phyloP scores from a whole-genome alignment of 2,329 filamentous ascomycete species.

The Apiospora marii region DNA sequence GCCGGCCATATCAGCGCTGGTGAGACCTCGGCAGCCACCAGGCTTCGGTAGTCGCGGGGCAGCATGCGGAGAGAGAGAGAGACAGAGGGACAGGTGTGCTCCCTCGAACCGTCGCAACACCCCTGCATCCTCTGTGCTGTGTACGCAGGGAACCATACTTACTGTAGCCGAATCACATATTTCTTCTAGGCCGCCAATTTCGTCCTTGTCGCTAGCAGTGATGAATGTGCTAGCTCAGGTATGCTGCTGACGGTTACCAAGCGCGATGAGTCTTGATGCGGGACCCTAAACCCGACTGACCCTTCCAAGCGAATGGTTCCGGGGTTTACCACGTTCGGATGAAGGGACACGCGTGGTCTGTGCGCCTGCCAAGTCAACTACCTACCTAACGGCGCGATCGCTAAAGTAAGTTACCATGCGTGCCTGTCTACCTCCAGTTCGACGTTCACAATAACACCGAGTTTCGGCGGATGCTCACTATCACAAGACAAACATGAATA shows the following conservation, averaged over 20 bases:
- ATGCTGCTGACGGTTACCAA: background rate
- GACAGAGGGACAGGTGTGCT: background rate
- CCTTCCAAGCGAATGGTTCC: constrained; percentile 20
- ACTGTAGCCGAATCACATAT: background rate
- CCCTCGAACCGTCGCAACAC: background rate
- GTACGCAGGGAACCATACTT: background rate
- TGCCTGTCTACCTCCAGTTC: background rate
- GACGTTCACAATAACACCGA: background rate
- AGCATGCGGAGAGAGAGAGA: constrained; percentile 1
- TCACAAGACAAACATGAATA: background rate
- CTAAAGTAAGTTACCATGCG: background rate
- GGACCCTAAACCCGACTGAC: constrained; percentile 7
- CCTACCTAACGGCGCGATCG: background rate
- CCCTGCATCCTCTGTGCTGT: background rate
- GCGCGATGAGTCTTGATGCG: constrained; percentile 1
- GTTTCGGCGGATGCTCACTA: background rate
- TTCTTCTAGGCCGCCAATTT: background rate
- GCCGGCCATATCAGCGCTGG: background rate
- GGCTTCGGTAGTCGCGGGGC: constrained; percentile 2
- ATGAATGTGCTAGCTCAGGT: background rate
- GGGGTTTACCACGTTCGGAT: constrained; percentile 18
- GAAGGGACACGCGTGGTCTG: constrained; percentile 12
- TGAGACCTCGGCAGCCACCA: constrained; percentile 20
- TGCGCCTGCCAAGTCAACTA: background rate
- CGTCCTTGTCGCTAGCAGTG: background rate